phyloP scores from a whole-genome alignment of 306 rosid species.

The Oxytropis ochrocephala region DNA sequence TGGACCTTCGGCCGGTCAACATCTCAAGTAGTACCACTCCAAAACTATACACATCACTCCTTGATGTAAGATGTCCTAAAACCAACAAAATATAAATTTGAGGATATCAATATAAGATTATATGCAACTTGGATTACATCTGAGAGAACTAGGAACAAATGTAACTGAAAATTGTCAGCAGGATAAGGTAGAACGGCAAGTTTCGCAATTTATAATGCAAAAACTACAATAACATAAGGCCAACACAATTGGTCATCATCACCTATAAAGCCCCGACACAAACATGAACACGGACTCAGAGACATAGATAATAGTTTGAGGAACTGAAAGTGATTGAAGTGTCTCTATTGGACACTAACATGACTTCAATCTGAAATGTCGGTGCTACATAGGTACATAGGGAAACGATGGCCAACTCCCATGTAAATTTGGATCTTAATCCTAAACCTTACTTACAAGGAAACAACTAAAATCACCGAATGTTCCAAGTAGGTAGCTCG shows the following conservation, averaged over 20 bases:
- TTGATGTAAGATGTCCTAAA: constrained; percentile 86
- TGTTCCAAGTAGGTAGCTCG: too few species aligned
- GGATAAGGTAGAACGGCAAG: neutral
- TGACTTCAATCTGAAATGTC: too few species aligned
- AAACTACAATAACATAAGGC: neutral
- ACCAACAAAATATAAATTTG: constrained; percentile 9
- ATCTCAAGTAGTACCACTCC: constrained; percentile 96
- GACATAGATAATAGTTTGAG: too few species aligned
- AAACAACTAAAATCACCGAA: neutral
- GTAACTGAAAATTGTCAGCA: neutral
- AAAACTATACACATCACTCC: constrained; percentile 90
- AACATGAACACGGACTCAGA: too few species aligned
- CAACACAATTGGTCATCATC: neutral
- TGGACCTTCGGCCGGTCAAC: constrained; percentile 91
- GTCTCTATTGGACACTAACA: too few species aligned
- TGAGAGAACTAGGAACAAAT: neutral
- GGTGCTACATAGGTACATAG: too few species aligned
- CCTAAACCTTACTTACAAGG: neutral
- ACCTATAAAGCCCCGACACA: too few species aligned
- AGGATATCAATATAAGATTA: neutral
- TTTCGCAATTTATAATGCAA: neutral
- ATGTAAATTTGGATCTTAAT: neutral
- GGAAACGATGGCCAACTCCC: neutral
- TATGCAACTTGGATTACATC: neutral
- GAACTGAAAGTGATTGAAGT: too few species aligned